These are phyloP conservation scores for Sclerotinia spermophila DNA, from an alignment of 2,329 filamentous ascomycete species.

Conservation along the genomic window DNA sequence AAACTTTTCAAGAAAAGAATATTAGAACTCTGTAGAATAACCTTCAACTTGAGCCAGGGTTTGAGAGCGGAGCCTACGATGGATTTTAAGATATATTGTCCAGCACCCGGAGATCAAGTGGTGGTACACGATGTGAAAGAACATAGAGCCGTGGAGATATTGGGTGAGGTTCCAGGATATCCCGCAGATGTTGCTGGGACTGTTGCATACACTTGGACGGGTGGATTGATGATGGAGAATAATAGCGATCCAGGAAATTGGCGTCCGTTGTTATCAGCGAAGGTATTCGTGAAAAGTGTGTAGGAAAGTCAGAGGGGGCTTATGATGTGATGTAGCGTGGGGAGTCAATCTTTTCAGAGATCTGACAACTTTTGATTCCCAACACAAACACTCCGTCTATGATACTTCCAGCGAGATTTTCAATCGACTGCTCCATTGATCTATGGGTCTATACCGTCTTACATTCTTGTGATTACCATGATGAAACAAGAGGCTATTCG, in stretches of 20 bases:
- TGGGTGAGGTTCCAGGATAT: not conserved
- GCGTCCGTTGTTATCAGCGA: not conserved
- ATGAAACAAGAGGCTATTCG: not conserved
- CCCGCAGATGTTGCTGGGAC: not conserved
- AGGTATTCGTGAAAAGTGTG: not conserved
- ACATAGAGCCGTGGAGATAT: rapidly evolving
- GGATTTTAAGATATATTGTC: not conserved
- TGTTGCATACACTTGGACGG: not conserved
- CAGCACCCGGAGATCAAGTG: not conserved
- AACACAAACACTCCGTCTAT: not conserved
- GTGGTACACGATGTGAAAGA: no score
- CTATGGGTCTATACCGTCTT: not conserved
- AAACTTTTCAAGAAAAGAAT: not conserved
- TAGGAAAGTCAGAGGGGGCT: no score
- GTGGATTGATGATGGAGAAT: not conserved
- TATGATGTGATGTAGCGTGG: no score
- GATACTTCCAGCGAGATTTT: not conserved
- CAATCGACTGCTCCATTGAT: not conserved
- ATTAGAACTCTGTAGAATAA: not conserved
- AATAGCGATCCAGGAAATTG: not conserved
- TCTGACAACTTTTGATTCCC: not conserved
- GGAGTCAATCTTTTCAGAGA: not conserved
- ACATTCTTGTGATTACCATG: not conserved
- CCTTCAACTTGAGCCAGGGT: not conserved
- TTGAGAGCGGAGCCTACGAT: rapidly evolving